Percentiles rank a stretch among this genome's conserved stretches.
phyloP scores from a whole-genome alignment of 2,329 filamentous ascomycete species.

The Colletotrichum siamense region DNA sequence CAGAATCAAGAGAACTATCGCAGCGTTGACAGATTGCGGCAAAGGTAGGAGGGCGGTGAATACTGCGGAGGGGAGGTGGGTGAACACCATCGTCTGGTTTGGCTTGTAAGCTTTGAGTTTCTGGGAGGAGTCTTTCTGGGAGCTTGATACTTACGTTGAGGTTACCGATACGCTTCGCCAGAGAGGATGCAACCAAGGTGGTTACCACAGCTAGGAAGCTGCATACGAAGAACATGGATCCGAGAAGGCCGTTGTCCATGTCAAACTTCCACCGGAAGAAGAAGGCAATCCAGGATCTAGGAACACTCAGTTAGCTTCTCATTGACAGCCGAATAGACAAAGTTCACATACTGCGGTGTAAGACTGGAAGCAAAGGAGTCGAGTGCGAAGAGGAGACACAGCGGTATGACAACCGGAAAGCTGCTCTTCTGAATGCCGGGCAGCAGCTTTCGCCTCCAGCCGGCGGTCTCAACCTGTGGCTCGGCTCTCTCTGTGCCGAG shows the following conservation, averaged over 20 bases:
- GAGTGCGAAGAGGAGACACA: background rate
- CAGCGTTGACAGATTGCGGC: background rate
- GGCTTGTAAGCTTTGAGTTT: fast-evolving
- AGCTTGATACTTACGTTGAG: background rate
- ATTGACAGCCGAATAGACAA: background rate
- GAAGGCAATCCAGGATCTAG: background rate
- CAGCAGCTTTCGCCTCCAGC: background rate
- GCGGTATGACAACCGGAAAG: background rate
- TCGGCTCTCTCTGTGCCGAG: background rate
- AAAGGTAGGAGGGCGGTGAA: background rate
- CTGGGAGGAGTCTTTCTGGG: background rate
- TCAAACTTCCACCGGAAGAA: background rate
- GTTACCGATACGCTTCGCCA: background rate
- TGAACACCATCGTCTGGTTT: background rate
- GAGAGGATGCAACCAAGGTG: background rate
- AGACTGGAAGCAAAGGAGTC: background rate
- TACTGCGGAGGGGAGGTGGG: background rate
- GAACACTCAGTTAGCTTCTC: background rate
- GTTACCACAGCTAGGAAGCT: background rate
- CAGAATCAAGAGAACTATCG: background rate
- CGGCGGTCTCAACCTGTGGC: background rate
- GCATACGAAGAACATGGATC: background rate
- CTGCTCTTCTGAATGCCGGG: background rate
- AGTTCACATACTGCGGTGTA: background rate
- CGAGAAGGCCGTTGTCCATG: background rate